A percentile compares a stretch with the other conserved stretches of the same genome.
Conservation (phyloP, 139 green algal genomes). For the Tetradesmus obliquus region DNA sequence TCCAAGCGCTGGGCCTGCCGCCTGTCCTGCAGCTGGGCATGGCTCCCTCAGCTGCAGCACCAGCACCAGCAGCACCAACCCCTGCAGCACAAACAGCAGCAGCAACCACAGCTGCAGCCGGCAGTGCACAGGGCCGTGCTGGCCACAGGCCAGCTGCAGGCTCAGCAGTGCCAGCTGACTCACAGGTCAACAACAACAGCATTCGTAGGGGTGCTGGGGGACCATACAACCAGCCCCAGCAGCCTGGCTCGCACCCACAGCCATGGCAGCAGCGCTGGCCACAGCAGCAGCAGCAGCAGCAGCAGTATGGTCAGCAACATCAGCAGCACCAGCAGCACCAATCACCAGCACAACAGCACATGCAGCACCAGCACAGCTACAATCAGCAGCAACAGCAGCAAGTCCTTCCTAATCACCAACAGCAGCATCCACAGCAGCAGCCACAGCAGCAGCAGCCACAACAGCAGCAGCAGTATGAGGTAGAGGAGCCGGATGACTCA, state of each 20-base stretch:
- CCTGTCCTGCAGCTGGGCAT: background rate
- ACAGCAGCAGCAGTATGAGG: slow-evolving; percentile 3
- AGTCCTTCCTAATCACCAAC: background rate
- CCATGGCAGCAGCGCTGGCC: background rate
- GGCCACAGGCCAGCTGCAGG: slow-evolving; percentile 18
- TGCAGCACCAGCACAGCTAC: background rate
- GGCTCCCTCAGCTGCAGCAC: background rate
- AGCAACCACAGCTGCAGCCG: background rate
- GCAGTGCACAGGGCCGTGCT: slow-evolving; percentile 8
- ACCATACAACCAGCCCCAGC: slow-evolving; percentile 5
- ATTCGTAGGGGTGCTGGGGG: background rate
- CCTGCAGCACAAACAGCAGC: background rate
- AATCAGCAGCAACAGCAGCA: background rate
- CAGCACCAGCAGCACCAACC: background rate
- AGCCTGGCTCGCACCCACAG: background rate
- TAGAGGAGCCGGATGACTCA: background rate
- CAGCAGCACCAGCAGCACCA: background rate
- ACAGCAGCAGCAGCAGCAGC: background rate
- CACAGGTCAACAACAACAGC: background rate
- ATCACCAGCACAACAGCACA: background rate
- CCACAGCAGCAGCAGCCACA: background rate
- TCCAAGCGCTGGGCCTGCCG: slow-evolving; percentile 10
- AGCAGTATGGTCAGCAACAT: background rate
- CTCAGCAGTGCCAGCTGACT: background rate
- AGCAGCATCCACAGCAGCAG: background rate